Base-by-base conservation (phyloP, 2,329 filamentous ascomycete genomes). In the Claviceps pazoutovae region DNA sequence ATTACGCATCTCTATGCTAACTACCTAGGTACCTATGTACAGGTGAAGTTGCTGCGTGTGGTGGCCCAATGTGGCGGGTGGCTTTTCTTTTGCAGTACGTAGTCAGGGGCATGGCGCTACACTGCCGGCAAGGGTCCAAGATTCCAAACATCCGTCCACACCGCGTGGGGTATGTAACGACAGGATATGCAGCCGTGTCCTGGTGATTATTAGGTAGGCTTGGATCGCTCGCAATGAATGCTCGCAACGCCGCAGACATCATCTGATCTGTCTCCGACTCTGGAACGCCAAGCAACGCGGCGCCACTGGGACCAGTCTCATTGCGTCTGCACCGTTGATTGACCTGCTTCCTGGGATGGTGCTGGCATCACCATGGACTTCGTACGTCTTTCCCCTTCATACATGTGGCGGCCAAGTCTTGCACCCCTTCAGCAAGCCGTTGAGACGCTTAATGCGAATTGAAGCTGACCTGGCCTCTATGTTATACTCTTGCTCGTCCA, bases 341-440 rank as follows among this genome's bases (percentile, higher is more conserved):
- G 30, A 34, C 38, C 49, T 37, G 30, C 26, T 30, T 54, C 48
- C 52, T 50, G 57, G 69, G 62, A 77, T 76, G 74, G 68, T 66
- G 68, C 64, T 64, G 62, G 62, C 59, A 65, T 64, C 66, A 66
- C 62, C 62, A 79, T 79, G 76, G 76, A 79, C 66, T 79, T 79
- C 70, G 76, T 79, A 57, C 69, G 75, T 54, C 52, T 39, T 19
- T 13, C 11, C n/a, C 8, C n/a, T 26, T n/a, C 21, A 13, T 23
- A 14, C 34, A 5, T 17, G 9, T 5, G 21, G 5, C 13, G 13
- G 17, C 17, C 2, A 39, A 39, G 21, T 13, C 46, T 26, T 17
- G 14, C 34, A 8, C 19, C 13, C 11, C 23, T 37, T 16, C 5
- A 42, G 16, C 21, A 38, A 26, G n/a, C 17, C 38, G 14, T 34